Evolutionary conservation across 371 early-diverging fungal species (phyloP), one percentile per base, ranked within the genome.

Genomic region (Rhizopus delemar): DNA sequence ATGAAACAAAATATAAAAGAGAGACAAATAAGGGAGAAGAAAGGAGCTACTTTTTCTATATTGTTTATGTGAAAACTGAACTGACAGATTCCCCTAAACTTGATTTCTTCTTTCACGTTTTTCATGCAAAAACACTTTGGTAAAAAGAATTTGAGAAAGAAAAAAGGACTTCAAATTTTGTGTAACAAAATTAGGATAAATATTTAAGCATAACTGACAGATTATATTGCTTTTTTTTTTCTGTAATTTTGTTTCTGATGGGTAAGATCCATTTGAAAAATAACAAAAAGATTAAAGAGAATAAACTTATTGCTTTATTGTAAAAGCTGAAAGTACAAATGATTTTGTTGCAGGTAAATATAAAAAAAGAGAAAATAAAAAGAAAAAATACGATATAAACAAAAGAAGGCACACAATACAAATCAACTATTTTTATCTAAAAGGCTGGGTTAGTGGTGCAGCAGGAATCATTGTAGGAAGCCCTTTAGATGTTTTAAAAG

Each of bases 401-500:
- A 79, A 79, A 55, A 79, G 81, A 75, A 75, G 39, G 39, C 12
- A 9, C 8, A 39, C 39, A 38, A 38, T 38, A 38, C 39, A 38
- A 38, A 38, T 13, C 2, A 22, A 22, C 2, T 22, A 22, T 22
- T 22, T 22, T 22, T 22, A 22, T 22, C 22, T 22, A 22, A 22
- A 22, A 88, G 88, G 88, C 45, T 88, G 86, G 75, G 67, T 85
- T 39, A 75, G 86, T 55, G 88, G 88, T 57, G 86, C 85, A 13
- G 83, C 86, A 33, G 88, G 88, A 46, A 73, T 88, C 55, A 69
- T 88, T 36, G 82, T 88, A 31, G 88, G 88, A 12, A 88, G 85
- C 57, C 88, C 88, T 16, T 65, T 88, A 39, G 88, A 88, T 74
- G 86, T 88, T 3, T 67, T 86, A 28, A 86, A 86, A 75, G 87